A percentile compares a stretch with the other conserved stretches of the same genome.
These are phyloP conservation scores for Ambrosiella beaveri DNA, from an alignment of 2,329 filamentous ascomycete genomes.

Conservation along the genomic window DNA sequence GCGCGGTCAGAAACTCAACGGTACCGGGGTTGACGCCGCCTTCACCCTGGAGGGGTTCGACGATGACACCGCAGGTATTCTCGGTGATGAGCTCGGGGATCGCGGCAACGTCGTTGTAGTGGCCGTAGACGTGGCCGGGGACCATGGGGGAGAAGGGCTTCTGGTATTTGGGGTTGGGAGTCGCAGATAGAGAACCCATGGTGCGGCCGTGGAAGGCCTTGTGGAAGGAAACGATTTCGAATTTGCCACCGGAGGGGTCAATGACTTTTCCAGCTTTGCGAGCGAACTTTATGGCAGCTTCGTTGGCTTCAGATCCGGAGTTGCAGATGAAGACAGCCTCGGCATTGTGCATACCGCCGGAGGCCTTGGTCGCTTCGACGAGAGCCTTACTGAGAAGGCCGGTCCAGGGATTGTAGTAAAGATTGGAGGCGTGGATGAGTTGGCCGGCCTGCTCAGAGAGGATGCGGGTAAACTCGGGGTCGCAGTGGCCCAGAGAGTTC, in stretches of 20 bases:
- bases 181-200: constrained; percentile 89
- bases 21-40: constrained; percentile 76
- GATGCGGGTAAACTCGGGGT: constrained; percentile 57
- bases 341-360: constrained; percentile 68
- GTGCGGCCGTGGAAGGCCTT: constrained; percentile 92
- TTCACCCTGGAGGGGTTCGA: constrained; percentile 96
- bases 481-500: constrained; percentile 79
- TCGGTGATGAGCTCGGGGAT: constrained; percentile 62
- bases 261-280: constrained; percentile 70
- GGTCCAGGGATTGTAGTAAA: constrained; percentile 95
- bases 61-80: constrained; percentile 79
- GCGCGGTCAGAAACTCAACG: constrained; percentile 64
- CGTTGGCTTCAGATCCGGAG: constrained; percentile 91
- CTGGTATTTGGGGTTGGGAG: constrained; percentile 96
- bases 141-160: constrained; percentile 89
- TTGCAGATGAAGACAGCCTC: constrained; percentile 83
- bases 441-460: constrained; percentile 64
- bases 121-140: constrained; percentile 76
- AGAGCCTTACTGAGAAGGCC: constrained; percentile 74
- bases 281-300: constrained; percentile 93
- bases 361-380: constrained; percentile 61
- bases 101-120: constrained; percentile 61
- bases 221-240: constrained; percentile 78
- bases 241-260: constrained; percentile 55
- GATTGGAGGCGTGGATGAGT: constrained; percentile 81